Evolutionary conservation across 2,329 filamentous ascomycete genomes (phyloP), one percentile per base, ranked within the genome.

Genomic region (Nigrospora osmanthi): DNA sequence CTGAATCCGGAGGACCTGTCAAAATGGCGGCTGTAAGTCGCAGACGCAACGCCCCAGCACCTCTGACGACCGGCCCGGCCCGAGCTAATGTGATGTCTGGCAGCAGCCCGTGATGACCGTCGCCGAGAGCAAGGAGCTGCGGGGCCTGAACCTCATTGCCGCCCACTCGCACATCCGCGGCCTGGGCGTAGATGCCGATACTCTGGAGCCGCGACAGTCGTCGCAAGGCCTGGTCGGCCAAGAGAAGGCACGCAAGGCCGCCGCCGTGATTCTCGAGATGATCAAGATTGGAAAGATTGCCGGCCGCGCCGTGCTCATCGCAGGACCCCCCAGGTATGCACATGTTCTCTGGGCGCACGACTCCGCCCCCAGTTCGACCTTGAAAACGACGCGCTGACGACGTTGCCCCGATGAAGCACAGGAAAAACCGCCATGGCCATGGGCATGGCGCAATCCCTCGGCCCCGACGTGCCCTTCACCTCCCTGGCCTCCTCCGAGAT

Each of bases 271-370:
- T 58, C 72, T 98, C 49, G 89, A 95, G 72, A 98, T 98, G 93
- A 94, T 95, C 58, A 96, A 95, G 71, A 89, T 96, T 62, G 91
- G 91, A 60, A 97, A 96, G 75, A 97, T 98, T 70, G 93, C 93
- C 47, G 93, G 93, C 43, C 83, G 91, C 59, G 93, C 93, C 32
- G 87, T 96, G 31, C 73, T 98, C 56, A 95, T 98, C 58, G 91
- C 93, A 40, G 93, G 93, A 0, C 93, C 93, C 49, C 93, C 93
- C 4, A 91, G 81, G 81, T 82, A 68, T 48, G 64, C 47, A 3
- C 17, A 13, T 32, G 16, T 11, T 33, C 30, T 13, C 11, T 30
- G 9, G 15, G 15, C 19, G 15, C 23, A 28, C 23, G 6, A 10
- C 2, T 28, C 2, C 5, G 9, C 6, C 23, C 10, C 23, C 23